Percentiles rank a stretch among this genome's conserved stretches.
Evolutionary conservation across 768 basidiomycete genomes (phyloP).

Genomic region (Russula olivacea): DNA sequence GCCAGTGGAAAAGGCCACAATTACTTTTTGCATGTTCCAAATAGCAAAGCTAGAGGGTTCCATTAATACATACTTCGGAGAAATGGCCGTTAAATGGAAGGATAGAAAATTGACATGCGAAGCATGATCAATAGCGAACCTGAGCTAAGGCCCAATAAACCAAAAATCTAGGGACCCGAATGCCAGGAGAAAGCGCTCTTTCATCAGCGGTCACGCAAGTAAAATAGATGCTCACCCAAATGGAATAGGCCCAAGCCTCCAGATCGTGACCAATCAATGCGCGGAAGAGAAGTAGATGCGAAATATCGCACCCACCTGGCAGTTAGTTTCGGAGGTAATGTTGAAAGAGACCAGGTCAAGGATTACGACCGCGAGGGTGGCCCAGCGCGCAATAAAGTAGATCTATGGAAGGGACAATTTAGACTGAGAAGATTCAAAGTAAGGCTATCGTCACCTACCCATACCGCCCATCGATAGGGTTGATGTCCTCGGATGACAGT

Average conservation of each 20-base stretch:
- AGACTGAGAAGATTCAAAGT: no score
- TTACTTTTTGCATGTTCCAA: neutral
- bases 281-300: neutral
- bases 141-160: neutral
- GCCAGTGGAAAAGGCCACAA: no score
- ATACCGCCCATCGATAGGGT: no score
- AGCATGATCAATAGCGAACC: neutral
- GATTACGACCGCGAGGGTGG: no score
- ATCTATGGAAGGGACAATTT: no score
- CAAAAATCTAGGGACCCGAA: neutral
- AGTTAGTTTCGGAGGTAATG: neutral
- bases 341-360: neutral
- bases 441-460: no score
- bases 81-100: neutral
- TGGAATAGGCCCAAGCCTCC: neutral
- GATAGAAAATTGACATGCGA: neutral
- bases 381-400: no score
- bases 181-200: neutral
- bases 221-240: neutral
- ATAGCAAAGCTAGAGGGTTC: neutral
- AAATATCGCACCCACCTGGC: neutral
- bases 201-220: neutral
- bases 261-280: neutral
- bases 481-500: no score
- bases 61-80: neutral